A percentile compares a stretch with the other conserved stretches of the same genome.
Conservation (phyloP, 352 stramenopile species). For the Aphanomyces stellatus region DNA sequence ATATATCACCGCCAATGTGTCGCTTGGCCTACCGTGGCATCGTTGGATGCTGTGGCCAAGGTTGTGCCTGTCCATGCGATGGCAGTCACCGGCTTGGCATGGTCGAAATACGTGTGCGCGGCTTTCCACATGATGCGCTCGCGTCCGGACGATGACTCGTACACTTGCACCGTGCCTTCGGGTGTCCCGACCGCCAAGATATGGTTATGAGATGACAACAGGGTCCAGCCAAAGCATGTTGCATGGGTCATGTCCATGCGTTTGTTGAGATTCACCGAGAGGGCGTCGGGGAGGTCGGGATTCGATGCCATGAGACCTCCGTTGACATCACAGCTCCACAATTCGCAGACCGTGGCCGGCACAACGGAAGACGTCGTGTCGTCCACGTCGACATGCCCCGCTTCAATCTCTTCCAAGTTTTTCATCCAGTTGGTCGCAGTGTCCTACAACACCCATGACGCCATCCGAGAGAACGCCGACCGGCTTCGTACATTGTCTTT, state of each 20-base stretch:
- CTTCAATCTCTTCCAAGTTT: slow-evolving; percentile 3
- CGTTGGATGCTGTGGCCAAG: background rate
- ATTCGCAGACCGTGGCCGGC: background rate
- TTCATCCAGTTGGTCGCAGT: background rate
- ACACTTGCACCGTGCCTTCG: slow-evolving; percentile 44
- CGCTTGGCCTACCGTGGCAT: slow-evolving; percentile 39
- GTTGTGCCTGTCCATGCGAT: slow-evolving; percentile 31
- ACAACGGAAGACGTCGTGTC: background rate
- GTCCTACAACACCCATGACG: background rate
- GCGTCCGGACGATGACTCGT: no score
- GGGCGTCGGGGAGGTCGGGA: background rate
- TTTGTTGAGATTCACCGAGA: slow-evolving; percentile 17
- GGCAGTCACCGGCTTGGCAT: slow-evolving; percentile 35
- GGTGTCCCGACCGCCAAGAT: slow-evolving; percentile 31
- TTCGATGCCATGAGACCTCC: slow-evolving; percentile 2
- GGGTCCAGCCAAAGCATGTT: slow-evolving; percentile 21
- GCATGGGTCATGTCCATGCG: slow-evolving; percentile 14
- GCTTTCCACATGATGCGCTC: background rate
- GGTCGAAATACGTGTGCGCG: slow-evolving; percentile 35
- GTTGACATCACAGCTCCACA: slow-evolving; percentile 10
- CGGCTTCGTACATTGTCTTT: background rate
- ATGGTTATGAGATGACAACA: background rate
- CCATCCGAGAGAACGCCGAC: background rate
- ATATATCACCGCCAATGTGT: slow-evolving; percentile 29
- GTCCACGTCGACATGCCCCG: background rate